phyloP scores from a whole-genome alignment of 495 filamentous ascomycete genomes.

The Trypethelium eluteriae region DNA sequence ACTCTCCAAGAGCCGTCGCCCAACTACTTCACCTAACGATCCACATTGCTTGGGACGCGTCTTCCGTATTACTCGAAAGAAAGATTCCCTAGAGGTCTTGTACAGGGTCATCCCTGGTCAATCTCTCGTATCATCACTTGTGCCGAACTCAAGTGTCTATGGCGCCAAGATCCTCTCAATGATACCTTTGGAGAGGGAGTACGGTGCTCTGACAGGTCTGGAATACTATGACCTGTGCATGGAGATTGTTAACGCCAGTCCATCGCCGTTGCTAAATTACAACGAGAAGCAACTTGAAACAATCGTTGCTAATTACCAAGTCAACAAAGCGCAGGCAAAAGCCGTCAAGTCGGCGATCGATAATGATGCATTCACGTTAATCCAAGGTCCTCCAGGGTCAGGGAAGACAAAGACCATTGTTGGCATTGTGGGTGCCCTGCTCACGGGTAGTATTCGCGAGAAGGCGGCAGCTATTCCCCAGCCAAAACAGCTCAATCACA shows the following conservation, averaged over 20 bases:
- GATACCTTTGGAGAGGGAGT: conserved; percentile 89
- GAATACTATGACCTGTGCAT: conserved; percentile 93
- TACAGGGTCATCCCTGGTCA: conserved; percentile 66
- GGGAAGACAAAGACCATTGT: conserved; percentile 98
- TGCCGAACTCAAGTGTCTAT: conserved; percentile 55
- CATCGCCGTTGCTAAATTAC: conserved; percentile 77
- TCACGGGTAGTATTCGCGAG: conserved; percentile 51
- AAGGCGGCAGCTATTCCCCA: conserved; percentile 25
- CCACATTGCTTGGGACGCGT: conserved; percentile 83
- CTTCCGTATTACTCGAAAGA: conserved; percentile 68
- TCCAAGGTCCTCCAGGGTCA: conserved; percentile 92
- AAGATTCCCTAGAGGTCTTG: conserved; percentile 69
- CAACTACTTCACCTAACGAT: conserved; percentile 51
- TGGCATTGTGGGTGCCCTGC: conserved; percentile 83
- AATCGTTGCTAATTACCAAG: conserved; percentile 63
- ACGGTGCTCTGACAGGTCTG: conserved; percentile 77
- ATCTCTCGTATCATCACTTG: conserved; percentile 45
- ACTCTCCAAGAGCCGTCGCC: conserved; percentile 63
- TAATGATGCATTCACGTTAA: conserved; percentile 91
- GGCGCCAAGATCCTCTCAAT: conserved; percentile 79
- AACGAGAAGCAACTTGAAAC: conserved; percentile 59
- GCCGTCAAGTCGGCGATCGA: conserved; percentile 85
- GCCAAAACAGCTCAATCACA: conserved; percentile 19
- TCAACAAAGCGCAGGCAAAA: conserved; percentile 87
- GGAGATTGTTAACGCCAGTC: conserved; percentile 79